These are phyloP conservation scores for Phytopythium chamaehyphon DNA, from an alignment of 352 stramenopile species.

Conservation along the genomic window DNA sequence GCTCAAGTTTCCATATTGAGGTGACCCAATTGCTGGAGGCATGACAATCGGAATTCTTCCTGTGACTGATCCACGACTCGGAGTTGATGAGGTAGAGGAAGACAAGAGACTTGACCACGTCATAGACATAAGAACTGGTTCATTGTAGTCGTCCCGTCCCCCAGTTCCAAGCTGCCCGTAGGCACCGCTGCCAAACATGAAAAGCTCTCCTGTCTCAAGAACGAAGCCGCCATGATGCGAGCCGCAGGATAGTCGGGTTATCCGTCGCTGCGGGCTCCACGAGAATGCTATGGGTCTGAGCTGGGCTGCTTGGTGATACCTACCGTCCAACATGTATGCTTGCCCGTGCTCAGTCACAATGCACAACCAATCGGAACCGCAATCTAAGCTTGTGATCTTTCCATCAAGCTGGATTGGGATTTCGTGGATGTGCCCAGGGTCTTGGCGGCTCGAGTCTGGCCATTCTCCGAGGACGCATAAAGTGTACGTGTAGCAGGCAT, in stretches of 20 bases:
- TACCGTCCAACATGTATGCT: slow-evolving; percentile 51
- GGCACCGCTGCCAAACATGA: slow-evolving; percentile 64
- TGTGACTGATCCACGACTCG: neutral
- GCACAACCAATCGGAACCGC: slow-evolving; percentile 46
- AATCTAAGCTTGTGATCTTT: slow-evolving; percentile 37
- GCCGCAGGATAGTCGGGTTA: slow-evolving; percentile 50
- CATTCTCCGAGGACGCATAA: slow-evolving; percentile 48
- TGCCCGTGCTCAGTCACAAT: slow-evolving; percentile 39
- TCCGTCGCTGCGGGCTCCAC: slow-evolving; percentile 17
- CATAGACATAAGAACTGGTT: slow-evolving; percentile 32
- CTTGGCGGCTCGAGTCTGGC: slow-evolving; percentile 12
- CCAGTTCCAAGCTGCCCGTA: slow-evolving; percentile 58
- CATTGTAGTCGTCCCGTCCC: slow-evolving; percentile 10
- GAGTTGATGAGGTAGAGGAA: neutral
- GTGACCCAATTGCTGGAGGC: neutral
- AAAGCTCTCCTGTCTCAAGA: slow-evolving; percentile 46
- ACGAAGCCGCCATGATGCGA: slow-evolving; percentile 55
- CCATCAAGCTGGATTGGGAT: slow-evolving; percentile 38
- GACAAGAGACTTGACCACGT: slow-evolving; percentile 30
- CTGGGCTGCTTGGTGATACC: slow-evolving; percentile 22
- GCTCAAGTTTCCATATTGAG: too few species aligned
- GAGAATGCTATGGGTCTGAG: slow-evolving; percentile 24
- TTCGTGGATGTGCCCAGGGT: slow-evolving; percentile 22
- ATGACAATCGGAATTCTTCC: neutral
- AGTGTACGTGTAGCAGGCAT: slow-evolving; percentile 34